Conservation (phyloP, 164 flowering plant species). For the Macadamia integrifolia region DNA sequence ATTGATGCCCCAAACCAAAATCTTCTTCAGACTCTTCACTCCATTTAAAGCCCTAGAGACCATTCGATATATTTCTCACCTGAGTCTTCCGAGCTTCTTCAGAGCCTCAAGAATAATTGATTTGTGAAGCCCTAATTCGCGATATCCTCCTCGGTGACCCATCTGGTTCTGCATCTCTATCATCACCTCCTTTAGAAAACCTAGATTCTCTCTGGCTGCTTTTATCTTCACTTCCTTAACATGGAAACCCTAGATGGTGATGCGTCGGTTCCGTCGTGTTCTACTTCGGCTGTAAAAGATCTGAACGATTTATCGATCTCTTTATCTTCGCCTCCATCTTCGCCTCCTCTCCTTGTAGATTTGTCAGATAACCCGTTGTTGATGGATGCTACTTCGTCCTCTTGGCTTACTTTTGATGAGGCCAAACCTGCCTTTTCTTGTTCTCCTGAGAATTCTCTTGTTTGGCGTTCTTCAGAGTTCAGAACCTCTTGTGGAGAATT, state of each 20-base stretch:
- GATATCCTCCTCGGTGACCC: too few relatives aligned
- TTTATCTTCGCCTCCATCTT: too few relatives aligned
- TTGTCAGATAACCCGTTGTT: not conserved
- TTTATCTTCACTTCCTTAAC: not conserved
- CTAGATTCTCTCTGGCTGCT: not conserved
- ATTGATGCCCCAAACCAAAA: too few relatives aligned
- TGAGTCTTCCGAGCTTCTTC: not conserved
- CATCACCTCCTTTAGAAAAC: not conserved
- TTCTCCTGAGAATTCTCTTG: not conserved
- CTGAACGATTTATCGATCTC: too few relatives aligned
- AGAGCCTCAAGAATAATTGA: too few relatives aligned
- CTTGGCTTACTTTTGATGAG: not conserved
- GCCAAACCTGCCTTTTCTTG: not conserved
- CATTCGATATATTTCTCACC: too few relatives aligned
- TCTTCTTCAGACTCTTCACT: too few relatives aligned
- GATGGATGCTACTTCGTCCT: not conserved
- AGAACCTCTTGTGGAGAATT: not conserved
- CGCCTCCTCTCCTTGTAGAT: not conserved
- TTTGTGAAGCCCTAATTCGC: not conserved
- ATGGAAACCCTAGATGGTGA: conserved; percentile 7
- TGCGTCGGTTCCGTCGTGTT: not conserved
- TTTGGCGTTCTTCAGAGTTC: not conserved
- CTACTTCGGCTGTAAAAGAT: not conserved
- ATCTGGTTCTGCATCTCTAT: not conserved
- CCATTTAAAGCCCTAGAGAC: too few relatives aligned